phyloP scores from a whole-genome alignment of 768 basidiomycete genomes.

The Podaxis sp. region DNA sequence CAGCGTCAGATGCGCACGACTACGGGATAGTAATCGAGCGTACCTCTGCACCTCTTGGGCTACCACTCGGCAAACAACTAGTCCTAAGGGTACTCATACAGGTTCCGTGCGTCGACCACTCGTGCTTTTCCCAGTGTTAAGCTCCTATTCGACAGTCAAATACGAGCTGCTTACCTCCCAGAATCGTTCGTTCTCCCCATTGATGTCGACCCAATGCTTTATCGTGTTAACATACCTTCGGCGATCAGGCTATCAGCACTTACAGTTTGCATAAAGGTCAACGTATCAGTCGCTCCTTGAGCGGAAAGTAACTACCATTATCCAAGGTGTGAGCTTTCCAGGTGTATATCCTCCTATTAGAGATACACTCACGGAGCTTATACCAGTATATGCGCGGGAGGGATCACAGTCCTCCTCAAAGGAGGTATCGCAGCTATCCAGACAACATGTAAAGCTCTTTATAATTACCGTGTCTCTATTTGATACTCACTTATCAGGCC shows the following conservation, averaged over 20 bases:
- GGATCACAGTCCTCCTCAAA: constrained; percentile 32
- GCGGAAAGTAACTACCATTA: constrained; percentile 46
- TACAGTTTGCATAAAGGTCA: constrained; percentile 53
- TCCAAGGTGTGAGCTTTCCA: background rate
- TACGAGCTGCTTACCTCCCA: constrained; percentile 50
- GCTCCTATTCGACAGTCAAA: background rate
- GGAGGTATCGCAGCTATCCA: constrained; percentile 49
- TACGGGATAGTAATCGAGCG: background rate
- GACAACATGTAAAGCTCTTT: background rate
- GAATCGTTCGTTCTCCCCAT: constrained; percentile 56
- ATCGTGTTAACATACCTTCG: background rate
- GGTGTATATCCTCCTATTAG: constrained; percentile 7
- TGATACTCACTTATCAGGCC: constrained; percentile 59
- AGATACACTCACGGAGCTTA: constrained; percentile 21
- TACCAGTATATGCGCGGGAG: constrained; percentile 31
- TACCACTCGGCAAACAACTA: constrained; percentile 57
- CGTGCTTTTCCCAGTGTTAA: constrained; percentile 38
- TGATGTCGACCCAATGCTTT: constrained; percentile 59
- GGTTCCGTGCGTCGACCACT: constrained; percentile 69
- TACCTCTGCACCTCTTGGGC: constrained; percentile 57
- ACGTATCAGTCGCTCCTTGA: constrained; percentile 55
- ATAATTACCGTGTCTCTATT: background rate
- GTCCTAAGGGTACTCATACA: constrained; percentile 56
- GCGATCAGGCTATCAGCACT: background rate
- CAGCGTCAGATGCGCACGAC: background rate